Evolutionary conservation across 495 filamentous ascomycete species (phyloP), one percentile per base, ranked within the genome.

Genomic region (Neurospora sp.): DNA sequence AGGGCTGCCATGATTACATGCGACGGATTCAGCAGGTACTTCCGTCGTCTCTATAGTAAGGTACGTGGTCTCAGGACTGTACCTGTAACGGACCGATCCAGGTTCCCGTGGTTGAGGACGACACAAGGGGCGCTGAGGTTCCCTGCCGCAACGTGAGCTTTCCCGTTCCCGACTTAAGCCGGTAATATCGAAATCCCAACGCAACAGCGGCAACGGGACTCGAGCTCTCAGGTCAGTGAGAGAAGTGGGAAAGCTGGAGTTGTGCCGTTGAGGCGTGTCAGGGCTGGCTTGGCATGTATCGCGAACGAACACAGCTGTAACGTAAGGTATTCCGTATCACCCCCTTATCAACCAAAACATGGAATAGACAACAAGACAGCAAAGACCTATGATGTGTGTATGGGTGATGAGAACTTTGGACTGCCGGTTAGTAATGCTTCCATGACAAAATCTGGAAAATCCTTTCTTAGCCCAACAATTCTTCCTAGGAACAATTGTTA

Each of bases 1-100:
- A 82, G 80, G 72, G 80, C 78, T 62, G 79, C 74, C 80, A 82
- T 82, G 75, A 48, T 42, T 77, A 69, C 54, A 66, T 62, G 54
- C 54, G 54, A 35, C 14, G 14, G 54, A 31, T 62, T 20, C n/a
- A 48, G 44, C 23, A 62, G 54, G 54, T 62, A 62, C 23, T 59
- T 31, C 8, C 46, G 31, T 75, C 70, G 39, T 41, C 70, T 54
- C 40, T 41, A 74, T 70, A 74, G 54, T 66, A 35, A 16, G 54
- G 27, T 66, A 66, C 54, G 54, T 35, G 14, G 54, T 62, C 54
- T 62, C 54, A 35, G 54, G 31, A 35, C 54, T 66, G 27, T 66
- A 66, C 35, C 54, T 35, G 54, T 62, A 62, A 31, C 54, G 27
- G 54, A 62, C 23, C 54, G 54, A 62, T 62, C 54, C 54, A 62